These are phyloP conservation scores for Monosporascus sp. DNA, from an alignment of 2,329 filamentous ascomycete genomes.

Conservation along the genomic window DNA sequence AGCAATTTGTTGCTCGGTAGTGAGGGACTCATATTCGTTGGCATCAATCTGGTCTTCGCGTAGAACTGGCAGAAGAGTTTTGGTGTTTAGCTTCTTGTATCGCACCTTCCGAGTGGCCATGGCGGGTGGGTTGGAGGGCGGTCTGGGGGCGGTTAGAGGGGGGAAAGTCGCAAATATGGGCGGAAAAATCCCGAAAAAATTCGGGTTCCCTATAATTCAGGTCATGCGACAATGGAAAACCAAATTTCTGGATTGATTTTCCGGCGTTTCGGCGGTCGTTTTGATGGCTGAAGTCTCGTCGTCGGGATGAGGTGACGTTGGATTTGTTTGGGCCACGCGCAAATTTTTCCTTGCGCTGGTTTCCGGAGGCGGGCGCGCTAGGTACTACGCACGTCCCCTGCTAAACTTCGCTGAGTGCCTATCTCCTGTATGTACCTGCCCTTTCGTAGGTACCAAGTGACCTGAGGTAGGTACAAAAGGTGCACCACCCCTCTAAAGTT, in stretches of 20 bases:
- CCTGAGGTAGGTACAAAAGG: no score
- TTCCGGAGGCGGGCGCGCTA: slow-evolving; percentile 8
- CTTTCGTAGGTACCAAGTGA: no score
- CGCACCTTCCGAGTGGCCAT: slow-evolving; percentile 66
- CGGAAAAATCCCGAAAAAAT: slow-evolving; percentile 60
- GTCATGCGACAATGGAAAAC: slow-evolving; percentile 46
- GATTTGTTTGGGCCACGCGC: slow-evolving; percentile 44
- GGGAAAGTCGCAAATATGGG: slow-evolving; percentile 34
- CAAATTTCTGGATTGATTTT: slow-evolving; percentile 52
- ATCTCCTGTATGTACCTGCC: no score
- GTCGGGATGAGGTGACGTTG: slow-evolving; percentile 50
- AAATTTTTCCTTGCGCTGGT: slow-evolving; percentile 42
- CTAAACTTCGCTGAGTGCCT: no score
- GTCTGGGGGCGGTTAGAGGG: slow-evolving; percentile 22
- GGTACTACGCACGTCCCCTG: no score
- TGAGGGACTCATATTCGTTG: slow-evolving; percentile 78
- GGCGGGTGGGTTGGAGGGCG: slow-evolving; percentile 31
- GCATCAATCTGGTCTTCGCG: slow-evolving; percentile 87
- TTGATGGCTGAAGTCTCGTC: slow-evolving; percentile 44
- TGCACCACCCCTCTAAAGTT: no score
- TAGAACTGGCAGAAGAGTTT: slow-evolving; percentile 81
- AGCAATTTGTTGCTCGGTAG: slow-evolving; percentile 78
- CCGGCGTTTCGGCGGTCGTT: slow-evolving; percentile 43
- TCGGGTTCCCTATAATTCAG: slow-evolving; percentile 56
- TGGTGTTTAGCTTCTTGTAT: slow-evolving; percentile 87